Evolutionary conservation across 495 filamentous ascomycete genomes (phyloP), one percentile per base, ranked within the genome.

Genomic region (Neurospora sp.): DNA sequence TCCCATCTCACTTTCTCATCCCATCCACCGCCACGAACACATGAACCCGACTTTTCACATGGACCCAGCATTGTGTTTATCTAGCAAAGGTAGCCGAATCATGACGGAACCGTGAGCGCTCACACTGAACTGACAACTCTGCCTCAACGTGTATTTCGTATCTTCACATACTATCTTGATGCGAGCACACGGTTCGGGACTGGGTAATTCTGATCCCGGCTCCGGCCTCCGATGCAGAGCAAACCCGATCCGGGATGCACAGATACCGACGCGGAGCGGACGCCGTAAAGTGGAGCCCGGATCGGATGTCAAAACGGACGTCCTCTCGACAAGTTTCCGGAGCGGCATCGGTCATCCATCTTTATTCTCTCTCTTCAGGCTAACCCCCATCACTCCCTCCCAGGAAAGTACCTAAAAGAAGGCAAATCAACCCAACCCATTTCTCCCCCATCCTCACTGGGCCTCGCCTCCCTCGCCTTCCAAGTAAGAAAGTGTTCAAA

Each of bases 401-500:
- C 48, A 27, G 59, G 69, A 31, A 78, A 76, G 31, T 74, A 76
- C 69, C 78, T 71, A 73, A 70, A 81, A 8, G 71, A 70, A 31
- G 77, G 74, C 75, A 81, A 72, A 35, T 39, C 37, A 39, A 78
- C 44, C 37, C 27, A 16, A 35, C 39, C 20, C 10, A 8, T 48
- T 9, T 20, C 71, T 20, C 16, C 73, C 39, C 70, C 69, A 20
- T 2, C 11, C 48, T 42, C 37, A 23, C 11, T 27, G 6, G 39
- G 18, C 5, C 39, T 18, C 37, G 35, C 1, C 1, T 85, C 83
- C 71, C 70, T 71, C 39, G 72, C 75, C 69, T 71, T 59, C 79
- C 74, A 81, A 27, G 39, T 76, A 54, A 72, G 7, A 31, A 79
- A 76, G 39, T 73, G 72, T 78, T 82, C 74, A 70, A 83, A 84